phyloP scores from a whole-genome alignment of 78 protist species.

The Dictyostelium citrinum region DNA sequence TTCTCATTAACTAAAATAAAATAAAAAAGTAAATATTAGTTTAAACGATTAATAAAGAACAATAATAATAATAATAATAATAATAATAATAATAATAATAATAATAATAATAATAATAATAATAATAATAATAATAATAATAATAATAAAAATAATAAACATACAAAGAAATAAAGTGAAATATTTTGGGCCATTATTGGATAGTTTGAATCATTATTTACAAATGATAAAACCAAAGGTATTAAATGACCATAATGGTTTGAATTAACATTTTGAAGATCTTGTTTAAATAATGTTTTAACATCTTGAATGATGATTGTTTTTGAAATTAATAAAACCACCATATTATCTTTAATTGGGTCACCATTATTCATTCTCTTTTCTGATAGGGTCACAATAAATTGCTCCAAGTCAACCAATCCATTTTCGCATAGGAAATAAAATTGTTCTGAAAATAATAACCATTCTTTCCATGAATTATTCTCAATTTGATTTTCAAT shows the following conservation, averaged over 20 bases:
- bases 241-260: neutral
- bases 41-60: neutral
- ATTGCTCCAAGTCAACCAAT: conserved; percentile 13
- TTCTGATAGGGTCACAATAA: neutral
- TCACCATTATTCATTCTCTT: conserved; percentile 15
- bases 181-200: neutral
- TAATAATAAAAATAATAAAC: neutral
- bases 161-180: conserved; percentile 8
- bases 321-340: neutral
- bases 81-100: too few relatives aligned
- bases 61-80: too few relatives aligned
- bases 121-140: too few relatives aligned
- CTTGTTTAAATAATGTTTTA: neutral
- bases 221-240: conserved; percentile 5
- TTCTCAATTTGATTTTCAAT: conserved; percentile 2
- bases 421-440: neutral
- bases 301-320: neutral
- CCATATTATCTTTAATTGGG: conserved; percentile 21
- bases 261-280: neutral
- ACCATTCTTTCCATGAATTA: conserved; percentile 23
- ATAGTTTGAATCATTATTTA: neutral
- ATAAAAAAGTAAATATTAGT: neutral
- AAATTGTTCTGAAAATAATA: conserved; percentile 23
- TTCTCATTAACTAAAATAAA: neutral
- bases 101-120: too few relatives aligned